A percentile compares a stretch with the other conserved stretches of the same genome.
phyloP scores from a whole-genome alignment of 805 yeast species.

The Hanseniaspora vineae region DNA sequence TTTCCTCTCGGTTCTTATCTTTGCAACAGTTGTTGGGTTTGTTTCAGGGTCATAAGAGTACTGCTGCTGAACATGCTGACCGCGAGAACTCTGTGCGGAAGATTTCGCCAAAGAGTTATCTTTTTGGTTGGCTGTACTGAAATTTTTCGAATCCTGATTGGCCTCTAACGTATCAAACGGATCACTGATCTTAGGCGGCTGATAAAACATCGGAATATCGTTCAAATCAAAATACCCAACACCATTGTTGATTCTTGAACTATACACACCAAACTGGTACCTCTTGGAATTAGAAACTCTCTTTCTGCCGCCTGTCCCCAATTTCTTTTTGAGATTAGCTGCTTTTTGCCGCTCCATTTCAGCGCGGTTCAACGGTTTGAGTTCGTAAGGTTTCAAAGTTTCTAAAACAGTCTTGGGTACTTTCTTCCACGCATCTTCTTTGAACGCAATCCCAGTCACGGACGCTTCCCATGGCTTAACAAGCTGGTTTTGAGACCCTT shows the following conservation, averaged over 20 bases:
- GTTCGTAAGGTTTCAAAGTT: slow-evolving; percentile 25
- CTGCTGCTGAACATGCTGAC: neutral
- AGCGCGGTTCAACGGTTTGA: slow-evolving; percentile 2
- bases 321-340: slow-evolving; percentile 9
- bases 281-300: slow-evolving; percentile 33
- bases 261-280: slow-evolving; percentile 22
- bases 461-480: slow-evolving; percentile 28
- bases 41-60: neutral
- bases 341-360: slow-evolving; percentile 61
- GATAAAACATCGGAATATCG: slow-evolving; percentile 5
- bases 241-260: slow-evolving; percentile 20
- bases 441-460: slow-evolving; percentile 24
- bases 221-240: slow-evolving; percentile 15
- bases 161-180: neutral
- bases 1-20: slow-evolving; percentile 9
- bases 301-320: slow-evolving; percentile 26
- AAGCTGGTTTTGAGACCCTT: slow-evolving; percentile 3
- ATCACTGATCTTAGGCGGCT: slow-evolving; percentile 2
- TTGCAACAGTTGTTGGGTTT: slow-evolving; percentile 2
- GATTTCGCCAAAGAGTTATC: neutral
- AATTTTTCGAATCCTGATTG: neutral
- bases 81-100: neutral
- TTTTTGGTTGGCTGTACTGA: too few relatives aligned
- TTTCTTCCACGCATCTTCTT: slow-evolving; percentile 22
- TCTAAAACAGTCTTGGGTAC: slow-evolving; percentile 27